Evolutionary conservation across 176 grass and related monocot genomes (phyloP), one percentile per base, ranked within the genome.

Genomic region (Cocos nucifera): DNA sequence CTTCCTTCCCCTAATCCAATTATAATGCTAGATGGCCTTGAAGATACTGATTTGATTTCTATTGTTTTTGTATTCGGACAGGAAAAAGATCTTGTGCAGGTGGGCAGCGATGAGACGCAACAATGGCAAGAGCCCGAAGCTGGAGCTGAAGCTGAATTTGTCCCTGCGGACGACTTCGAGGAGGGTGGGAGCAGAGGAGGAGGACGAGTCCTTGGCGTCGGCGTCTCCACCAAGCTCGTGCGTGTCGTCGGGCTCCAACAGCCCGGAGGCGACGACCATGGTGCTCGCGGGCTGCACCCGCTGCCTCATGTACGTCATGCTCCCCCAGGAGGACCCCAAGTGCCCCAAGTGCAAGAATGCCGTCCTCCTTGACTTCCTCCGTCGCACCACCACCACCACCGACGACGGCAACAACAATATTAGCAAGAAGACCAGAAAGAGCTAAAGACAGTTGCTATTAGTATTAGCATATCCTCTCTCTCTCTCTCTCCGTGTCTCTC

Each of bases 291-390:
- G 75, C 2, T 87, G 84, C 79, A 78, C 79, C 12, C 79, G 75
- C 9, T 87, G 84, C 79, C 79, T 87, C 39, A 87, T 87, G 75
- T 87, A 87, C 66, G 78, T 79, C 75, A 82, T 87, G 84, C 79
- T 87, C 53, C 71, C 79, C 24, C 78, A 79, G 71, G 75, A 73
- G 72, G 79, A 87, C 66, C 84, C 79, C 17, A 82, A 69, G 63
- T 87, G 84, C 62, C 74, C 82, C 71, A 87, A 79, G 66, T 87
- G 84, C 84, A 87, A 83, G 63, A 79, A 53, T 72, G 75, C 20
- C 64, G 75, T 65, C 71, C 75, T 83, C 15, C 75, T 83, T 14
- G 75, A 87, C 79, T 80, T 87, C 67, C 79, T 83, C 58, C 35
- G 10, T 0, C 2, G 10, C 35, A 14, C 8, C 35, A 44, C 7